Evolutionary conservation across 192 early-diverging fungal genomes (phyloP).

Genomic region (Umbelopsis vinacea): DNA sequence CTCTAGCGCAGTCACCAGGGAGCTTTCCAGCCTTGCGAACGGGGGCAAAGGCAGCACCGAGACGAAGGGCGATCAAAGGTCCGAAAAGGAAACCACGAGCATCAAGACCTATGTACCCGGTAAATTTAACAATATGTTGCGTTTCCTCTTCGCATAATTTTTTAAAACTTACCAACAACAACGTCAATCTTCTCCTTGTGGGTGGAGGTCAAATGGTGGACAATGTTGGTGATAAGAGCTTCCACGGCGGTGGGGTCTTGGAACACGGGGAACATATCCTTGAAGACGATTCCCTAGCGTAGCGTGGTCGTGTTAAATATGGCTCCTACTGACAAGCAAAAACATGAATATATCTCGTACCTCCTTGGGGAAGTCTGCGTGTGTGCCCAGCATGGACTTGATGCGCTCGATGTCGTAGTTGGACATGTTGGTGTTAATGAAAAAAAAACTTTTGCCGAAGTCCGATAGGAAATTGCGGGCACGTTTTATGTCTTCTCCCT

Average conservation of each 20-base stretch:
- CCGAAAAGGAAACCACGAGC: conserved; percentile 98
- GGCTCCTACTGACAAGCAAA: not conserved
- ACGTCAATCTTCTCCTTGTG: conserved; percentile 77
- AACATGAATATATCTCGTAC: conserved; percentile 17
- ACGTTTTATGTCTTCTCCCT: not conserved
- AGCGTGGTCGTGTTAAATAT: not conserved
- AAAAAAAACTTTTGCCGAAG: conserved; percentile 16
- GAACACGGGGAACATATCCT: conserved; percentile 97
- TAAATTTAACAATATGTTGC: not conserved
- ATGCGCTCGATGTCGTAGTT: conserved; percentile 45
- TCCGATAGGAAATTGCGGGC: not conserved
- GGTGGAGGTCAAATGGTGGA: conserved; percentile 74
- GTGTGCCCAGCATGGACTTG: conserved; percentile 44
- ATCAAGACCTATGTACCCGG: conserved; percentile 67
- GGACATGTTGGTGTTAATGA: conserved; percentile 26
- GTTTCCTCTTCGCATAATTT: not conserved
- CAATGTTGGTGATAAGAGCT: conserved; percentile 85
- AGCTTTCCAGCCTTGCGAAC: conserved; percentile 97
- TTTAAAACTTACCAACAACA: conserved; percentile 72
- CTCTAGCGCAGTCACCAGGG: conserved; percentile 74
- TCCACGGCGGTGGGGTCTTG: conserved; percentile 93
- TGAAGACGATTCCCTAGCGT: conserved; percentile 91
- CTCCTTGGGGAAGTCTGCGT: conserved; percentile 47
- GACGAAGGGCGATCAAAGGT: conserved; percentile 85
- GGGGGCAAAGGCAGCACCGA: conserved; percentile 91